A percentile compares a stretch with the other conserved stretches of the same genome.
Evolutionary conservation across 1,139 yeast genomes (phyloP).

Genomic region (Candida frijolesensis): DNA sequence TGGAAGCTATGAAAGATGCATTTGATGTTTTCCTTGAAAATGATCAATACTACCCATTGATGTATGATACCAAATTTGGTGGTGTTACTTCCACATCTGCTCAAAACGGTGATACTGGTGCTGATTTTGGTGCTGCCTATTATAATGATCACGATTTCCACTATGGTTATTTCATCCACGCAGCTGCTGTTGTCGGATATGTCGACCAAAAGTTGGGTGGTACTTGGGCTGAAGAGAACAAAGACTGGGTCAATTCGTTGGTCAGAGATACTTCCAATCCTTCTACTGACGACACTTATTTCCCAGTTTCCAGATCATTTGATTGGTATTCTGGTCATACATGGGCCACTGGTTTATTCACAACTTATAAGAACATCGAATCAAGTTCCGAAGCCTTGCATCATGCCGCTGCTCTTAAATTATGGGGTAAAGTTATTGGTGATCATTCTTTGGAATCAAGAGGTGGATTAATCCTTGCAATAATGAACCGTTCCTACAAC

Average conservation of each 20-base stretch:
- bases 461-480: constrained; percentile 72
- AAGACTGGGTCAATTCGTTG: constrained; percentile 31
- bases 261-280: constrained; percentile 81
- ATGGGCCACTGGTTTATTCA: constrained; percentile 79
- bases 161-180: constrained; percentile 75
- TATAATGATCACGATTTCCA: constrained; percentile 86
- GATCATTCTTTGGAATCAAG: constrained; percentile 75
- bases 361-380: constrained; percentile 72
- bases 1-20: constrained; percentile 54
- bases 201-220: constrained; percentile 53
- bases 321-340: constrained; percentile 86
- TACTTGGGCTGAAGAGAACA: constrained; percentile 65
- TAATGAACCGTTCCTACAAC: constrained; percentile 64
- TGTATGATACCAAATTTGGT: constrained; percentile 67
- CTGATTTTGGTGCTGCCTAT: constrained; percentile 61
- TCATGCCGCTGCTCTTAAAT: constrained; percentile 78
- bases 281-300: constrained; percentile 55
- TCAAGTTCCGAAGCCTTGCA: constrained; percentile 81
- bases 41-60: constrained; percentile 57
- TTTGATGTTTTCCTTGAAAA: constrained; percentile 52
- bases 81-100: constrained; percentile 71
- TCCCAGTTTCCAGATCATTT: constrained; percentile 78
- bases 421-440: constrained; percentile 77
- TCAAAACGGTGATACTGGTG: constrained; percentile 46
- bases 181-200: constrained; percentile 74